Evolutionary conservation across 1,139 yeast species (phyloP).

Genomic region (Candida glucosophila): DNA sequence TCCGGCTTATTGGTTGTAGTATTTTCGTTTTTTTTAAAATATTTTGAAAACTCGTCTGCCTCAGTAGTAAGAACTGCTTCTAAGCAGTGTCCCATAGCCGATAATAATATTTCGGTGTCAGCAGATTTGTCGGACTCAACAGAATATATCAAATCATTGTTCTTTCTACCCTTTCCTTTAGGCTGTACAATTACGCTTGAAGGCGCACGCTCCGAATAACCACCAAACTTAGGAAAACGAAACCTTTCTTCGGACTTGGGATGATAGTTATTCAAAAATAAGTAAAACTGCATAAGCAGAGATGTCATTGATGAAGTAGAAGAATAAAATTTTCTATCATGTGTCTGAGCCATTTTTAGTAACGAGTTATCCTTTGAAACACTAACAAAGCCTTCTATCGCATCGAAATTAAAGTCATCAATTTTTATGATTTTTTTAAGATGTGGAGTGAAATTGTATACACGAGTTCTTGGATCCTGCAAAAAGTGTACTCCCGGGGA

Average conservation of each 20-base stretch:
- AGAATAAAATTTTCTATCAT: constrained; percentile 45
- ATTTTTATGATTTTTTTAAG: constrained; percentile 57
- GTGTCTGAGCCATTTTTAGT: constrained; percentile 37
- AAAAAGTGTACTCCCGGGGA: constrained; percentile 80
- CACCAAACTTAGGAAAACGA: constrained; percentile 28
- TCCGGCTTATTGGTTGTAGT: constrained; percentile 5
- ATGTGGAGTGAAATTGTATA: constrained; percentile 59
- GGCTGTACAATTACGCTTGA: constrained; percentile 34
- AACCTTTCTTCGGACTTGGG: constrained; percentile 16
- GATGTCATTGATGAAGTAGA: constrained; percentile 89
- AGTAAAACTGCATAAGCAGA: constrained; percentile 65
- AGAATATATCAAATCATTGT: constrained; percentile 39
- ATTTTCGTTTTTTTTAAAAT: too few relatives aligned
- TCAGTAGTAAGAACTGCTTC: constrained; percentile 66
- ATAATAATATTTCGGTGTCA: constrained; percentile 64
- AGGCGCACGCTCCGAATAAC: constrained; percentile 23
- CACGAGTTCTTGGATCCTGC: constrained; percentile 68
- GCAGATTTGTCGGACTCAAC: constrained; percentile 65
- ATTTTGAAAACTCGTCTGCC: constrained; percentile 36
- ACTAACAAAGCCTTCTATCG: constrained; percentile 50
- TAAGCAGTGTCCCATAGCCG: constrained; percentile 69
- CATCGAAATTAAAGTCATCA: constrained; percentile 57
- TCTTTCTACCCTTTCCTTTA: constrained; percentile 17
- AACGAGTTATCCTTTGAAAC: constrained; percentile 59
- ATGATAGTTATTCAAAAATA: constrained; percentile 49